Conservation (phyloP, 2,329 filamentous ascomycete genomes). For the Elsinoe fawcettii region DNA sequence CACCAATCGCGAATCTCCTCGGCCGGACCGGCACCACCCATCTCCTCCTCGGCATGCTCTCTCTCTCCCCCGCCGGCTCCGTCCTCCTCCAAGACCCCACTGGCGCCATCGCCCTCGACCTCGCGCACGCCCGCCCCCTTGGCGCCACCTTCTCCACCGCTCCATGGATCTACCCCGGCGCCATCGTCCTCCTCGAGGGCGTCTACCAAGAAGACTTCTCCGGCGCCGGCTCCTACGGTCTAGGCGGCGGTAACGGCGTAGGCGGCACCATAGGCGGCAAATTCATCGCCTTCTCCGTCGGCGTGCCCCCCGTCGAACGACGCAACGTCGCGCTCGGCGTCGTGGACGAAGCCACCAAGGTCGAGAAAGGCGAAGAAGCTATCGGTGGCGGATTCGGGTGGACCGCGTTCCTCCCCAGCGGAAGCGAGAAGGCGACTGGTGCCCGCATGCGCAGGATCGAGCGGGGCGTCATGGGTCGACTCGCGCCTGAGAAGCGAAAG, state of each 20-base stretch:
- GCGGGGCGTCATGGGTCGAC: conserved; percentile 50
- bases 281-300: conserved; percentile 84
- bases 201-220: conserved; percentile 92
- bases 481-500: conserved; percentile 35
- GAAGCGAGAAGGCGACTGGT: conserved; percentile 78
- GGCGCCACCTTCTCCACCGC: conserved; percentile 66
- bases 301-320: conserved; percentile 84
- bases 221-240: conserved; percentile 49
- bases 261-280: conserved; percentile 87
- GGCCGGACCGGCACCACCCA: conserved; percentile 79
- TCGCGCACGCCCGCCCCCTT: conserved; percentile 71
- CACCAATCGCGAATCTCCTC: conserved; percentile 66
- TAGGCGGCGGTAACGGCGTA: conserved; percentile 68
- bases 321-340: conserved; percentile 71
- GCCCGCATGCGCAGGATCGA: conserved; percentile 76
- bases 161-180: conserved; percentile 81
- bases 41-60: conserved; percentile 77
- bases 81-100: conserved; percentile 80
- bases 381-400: conserved; percentile 73
- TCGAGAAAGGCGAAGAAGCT: conserved; percentile 27
- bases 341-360: conserved; percentile 44
- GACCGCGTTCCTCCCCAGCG: conserved; percentile 91
- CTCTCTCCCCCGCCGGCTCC: conserved; percentile 70
- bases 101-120: conserved; percentile 76
- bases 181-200: conserved; percentile 91